Base-by-base conservation (phyloP, 225 moss, liverwort and hornwort species). In the Anthoceros angustus region DNA sequence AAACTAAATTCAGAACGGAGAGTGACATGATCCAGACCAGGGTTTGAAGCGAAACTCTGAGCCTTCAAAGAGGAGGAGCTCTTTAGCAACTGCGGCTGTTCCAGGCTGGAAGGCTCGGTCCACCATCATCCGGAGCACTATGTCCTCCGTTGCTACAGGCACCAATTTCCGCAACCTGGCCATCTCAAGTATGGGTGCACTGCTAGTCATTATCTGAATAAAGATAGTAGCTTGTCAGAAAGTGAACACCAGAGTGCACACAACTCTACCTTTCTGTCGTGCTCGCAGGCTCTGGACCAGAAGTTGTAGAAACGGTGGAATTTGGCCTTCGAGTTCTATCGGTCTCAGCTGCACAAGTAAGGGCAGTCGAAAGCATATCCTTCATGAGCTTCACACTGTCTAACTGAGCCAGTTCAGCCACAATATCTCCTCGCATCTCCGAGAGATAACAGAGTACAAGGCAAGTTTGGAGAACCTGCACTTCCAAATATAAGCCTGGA, bases 121-220 rank as follows among this genome's bases (percentile, higher is more conserved):
- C 49, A 82, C 82, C 74, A 82, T 76, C 76, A 82, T 76, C 12
- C 82, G 82, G 74, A 82, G 76, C 64, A 77, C 79, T 63, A 79
- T 70, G 64, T 82, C 82, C 42, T 79, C 79, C 11, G 82, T 82
- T 67, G 82, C 82, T 41, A 82, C 76, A 32, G 82, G 82, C 70
- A 82, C 82, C 75, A 82, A 76, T 74, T 82, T 82, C 67, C 79
- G 82, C 21, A 79, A 32, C 76, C 82, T 82, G 79, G 63, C 68
- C 71, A 18, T 41, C 61, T 40, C 42, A n/a, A 67, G 25, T 16
- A 43, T 48, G 18, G 12, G 32, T 32, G 32, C 32, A 32, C 32
- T 32, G 32, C 32, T 4, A 32, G 32, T 32, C 32, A 32, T 1
- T 32, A 32, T 32, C 32, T 1, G 32, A 32, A 32, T 32, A 4